Base-by-base conservation (phyloP, 495 filamentous ascomycete genomes). In the Podospora sp. region DNA sequence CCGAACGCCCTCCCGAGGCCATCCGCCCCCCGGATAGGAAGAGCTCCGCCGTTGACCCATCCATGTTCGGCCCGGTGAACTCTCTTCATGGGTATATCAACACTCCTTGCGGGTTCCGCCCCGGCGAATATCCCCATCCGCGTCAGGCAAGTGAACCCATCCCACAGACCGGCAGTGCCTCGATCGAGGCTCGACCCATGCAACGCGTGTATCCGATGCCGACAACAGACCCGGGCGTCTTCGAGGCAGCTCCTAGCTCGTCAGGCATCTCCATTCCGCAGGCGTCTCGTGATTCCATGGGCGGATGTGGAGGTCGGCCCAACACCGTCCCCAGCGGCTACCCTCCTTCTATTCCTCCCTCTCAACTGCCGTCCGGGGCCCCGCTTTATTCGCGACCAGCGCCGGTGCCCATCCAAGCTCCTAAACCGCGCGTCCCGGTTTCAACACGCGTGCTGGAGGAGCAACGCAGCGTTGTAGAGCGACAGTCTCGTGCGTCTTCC, bases 221-320 rank as follows among this genome's bases (percentile, higher is more conserved):
- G 26, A 90, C 87, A 22, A 82, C 82, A 12, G 89, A 91, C 71
- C 86, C 86, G 4, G 78, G 78, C 33, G 83, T 80, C 50, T 90
- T 86, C 69, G 88, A 89, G 61, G 84, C 79, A 65, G 77, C 74
- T 24, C 75, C 83, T 20, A 81, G 80, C 57, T 67, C 70, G 57
- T 84, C 88, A 18, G 75, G 78, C 51, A 78, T 80, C n/a, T 79
- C 82, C 62, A 71, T 67, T 46, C 71, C 74, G 55, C 75, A 76
- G 57, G 72, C 25, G 50, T 55, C 20, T 33, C 69, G 35, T 35
- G n/a, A 64, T 57, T 63, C 56, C 36, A 33, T 33, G 29, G 29
- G 29, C 8, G 29, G 29, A 33, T 46, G 62, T 50, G 1, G 53
- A 51, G 4, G 25, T 11, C 61, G 40, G 11, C 40, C 40, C 14